Evolutionary conservation across 2,329 filamentous ascomycete species (phyloP), one percentile per base, ranked within the genome.

Genomic region (Fonsecaea multimorphosa): DNA sequence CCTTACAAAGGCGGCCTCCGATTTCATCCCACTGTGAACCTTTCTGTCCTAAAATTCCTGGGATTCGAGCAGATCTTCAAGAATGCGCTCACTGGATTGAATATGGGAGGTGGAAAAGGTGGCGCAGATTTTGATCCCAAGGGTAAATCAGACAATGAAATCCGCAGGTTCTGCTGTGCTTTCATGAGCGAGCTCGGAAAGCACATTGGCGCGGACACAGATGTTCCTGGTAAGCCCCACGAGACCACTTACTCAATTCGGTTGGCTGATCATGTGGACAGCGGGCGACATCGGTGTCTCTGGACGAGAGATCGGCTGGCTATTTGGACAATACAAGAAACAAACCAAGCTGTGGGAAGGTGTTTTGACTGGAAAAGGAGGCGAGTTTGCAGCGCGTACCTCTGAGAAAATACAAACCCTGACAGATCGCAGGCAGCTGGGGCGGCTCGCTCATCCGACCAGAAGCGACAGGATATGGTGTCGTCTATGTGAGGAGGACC

Each of bases 21-120:
- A 74, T 92, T 99, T 81, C 95, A 99, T 81, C 95, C 94, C 69
- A 89, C 89, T 62, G 81, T 83, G 63, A 84, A 89, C 78, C 83
- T 89, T 61, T 86, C 83, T 64, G 84, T 87, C 76, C 87, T 99
- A 75, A 99, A 99, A 85, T 98, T 98, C 84, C 87, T 99, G 77
- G 95, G 94, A 72, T 98, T 98, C 76, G 95, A 99, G 88, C 95
- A 98, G 84, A 96, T 94, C 83, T 98, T 98, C 87, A 98, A 98
- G 88, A 98, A 98, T 91, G 95, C 95, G 73, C 84, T 98, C 73
- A 98, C 95, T 68, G 95, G 95, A 77, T 83, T 96, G 76, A 92
- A 87, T 84, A 97, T 99, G 89, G 95, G 95, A 72, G 95, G 95
- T 83, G 95, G 91, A 77, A 98, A 98, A 85, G 95, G 95, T 82